phyloP scores from a whole-genome alignment of 2,329 filamentous ascomycete genomes.

The Fusarium sublunatum region DNA sequence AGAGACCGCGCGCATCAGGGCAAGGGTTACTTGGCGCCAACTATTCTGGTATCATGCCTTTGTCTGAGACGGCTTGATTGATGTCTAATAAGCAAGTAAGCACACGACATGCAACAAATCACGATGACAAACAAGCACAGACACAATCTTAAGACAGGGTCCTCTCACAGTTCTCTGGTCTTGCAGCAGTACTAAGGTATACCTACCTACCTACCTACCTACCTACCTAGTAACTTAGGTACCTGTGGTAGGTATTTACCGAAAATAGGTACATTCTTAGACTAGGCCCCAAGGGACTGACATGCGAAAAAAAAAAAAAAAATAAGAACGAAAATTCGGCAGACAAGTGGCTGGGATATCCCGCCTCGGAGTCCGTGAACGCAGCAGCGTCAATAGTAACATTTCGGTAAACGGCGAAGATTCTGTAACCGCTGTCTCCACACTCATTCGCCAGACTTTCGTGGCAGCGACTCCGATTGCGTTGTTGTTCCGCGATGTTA shows the following conservation, averaged over 20 bases:
- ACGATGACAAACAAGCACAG: constrained; percentile 3
- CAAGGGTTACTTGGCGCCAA: constrained; percentile 31
- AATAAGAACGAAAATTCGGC: constrained; percentile 18
- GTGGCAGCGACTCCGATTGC: not conserved
- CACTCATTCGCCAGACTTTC: constrained; percentile 6
- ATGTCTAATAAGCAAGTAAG: constrained; percentile 10
- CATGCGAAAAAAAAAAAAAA: not conserved
- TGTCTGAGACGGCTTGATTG: constrained; percentile 21
- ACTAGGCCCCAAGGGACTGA: constrained; percentile 1
- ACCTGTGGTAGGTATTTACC: constrained; percentile 28
- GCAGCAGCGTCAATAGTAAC: constrained; percentile 23
- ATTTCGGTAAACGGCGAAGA: constrained; percentile 23
- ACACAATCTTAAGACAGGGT: constrained; percentile 6
- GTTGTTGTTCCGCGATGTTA: constrained; percentile 33
- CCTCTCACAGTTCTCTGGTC: constrained; percentile 9
- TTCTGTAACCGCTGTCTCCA: constrained; percentile 27
- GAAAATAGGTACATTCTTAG: constrained; percentile 7
- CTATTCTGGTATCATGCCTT: constrained; percentile 32
- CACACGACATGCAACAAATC: constrained; percentile 1
- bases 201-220: not conserved
- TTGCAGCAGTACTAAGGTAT: not conserved
- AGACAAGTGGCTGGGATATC: constrained; percentile 35
- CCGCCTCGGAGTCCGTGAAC: constrained; percentile 27
- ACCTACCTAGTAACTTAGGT: constrained; percentile 6
- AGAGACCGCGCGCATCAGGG: constrained; percentile 30